Evolutionary conservation across 1,284 basidiomycete genomes (phyloP), one percentile per base, ranked within the genome.

Genomic region (Mrakiaceae sp.): DNA sequence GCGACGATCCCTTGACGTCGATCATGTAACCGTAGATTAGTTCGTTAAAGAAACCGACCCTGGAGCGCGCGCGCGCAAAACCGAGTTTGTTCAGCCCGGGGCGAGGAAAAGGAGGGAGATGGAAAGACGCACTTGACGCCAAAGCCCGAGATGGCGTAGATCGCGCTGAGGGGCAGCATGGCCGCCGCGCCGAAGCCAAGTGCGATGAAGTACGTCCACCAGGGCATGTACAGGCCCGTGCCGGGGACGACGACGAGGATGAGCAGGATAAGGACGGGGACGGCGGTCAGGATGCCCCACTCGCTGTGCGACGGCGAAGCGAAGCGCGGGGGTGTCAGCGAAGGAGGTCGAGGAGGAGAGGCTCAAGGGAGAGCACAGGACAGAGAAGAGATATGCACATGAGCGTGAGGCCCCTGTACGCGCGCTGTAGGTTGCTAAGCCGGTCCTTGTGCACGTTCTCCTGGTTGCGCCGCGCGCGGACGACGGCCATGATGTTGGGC

Each of bases 31-130:
- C 44, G 43, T 40, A 53, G 14, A 39, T 40, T 8, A 47, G 64
- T 55, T 68, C 69, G 61, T 70, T 70, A 58, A 70, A 68, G 60
- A 67, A 66, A 0, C 69, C 69, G 48, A 70, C 68, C 47, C 67
- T 62, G 47, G 68, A 42, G 16, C 54, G 4, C 27, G 27, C 27
- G 27, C 27, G 27, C 27, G 27, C 27, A 27, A 27, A 27, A 27
- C 27, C 27, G 27, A 27, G 27, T 27, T 27, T 27, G n/a, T 27
- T 27, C 27, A 27, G 27, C 27, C 27, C 27, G 27, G 27, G 27
- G 27, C 27, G 27, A 14, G 42, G 12, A 64, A 10, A 39, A 7
- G 43, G 10, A 27, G 27, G 10, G 2, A 14, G n/a, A 27, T n/a
- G 14, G 51, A 9, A n/a, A 64, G 58, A n/a, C 49, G 27, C 12